Base-by-base conservation (phyloP, 495 filamentous ascomycete species). In the Staphylotrichum tortipilum region DNA sequence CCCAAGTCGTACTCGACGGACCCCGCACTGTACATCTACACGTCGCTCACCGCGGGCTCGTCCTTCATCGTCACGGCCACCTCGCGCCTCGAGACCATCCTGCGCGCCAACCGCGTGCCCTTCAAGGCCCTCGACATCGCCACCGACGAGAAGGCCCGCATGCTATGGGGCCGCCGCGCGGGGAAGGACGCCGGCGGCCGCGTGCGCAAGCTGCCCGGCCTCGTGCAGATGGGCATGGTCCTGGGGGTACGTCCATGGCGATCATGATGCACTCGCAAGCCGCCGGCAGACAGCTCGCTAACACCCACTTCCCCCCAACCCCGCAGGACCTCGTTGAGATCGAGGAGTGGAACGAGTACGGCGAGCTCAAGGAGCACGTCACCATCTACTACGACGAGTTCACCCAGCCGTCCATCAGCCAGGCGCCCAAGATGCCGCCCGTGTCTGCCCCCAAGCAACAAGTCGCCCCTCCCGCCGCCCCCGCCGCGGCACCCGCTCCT, bases 291-390 rank as follows among this genome's bases (percentile, higher is more conserved):
- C n/a, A n/a, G 12, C 26, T 15, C 23, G 26, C 53, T 50, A 23
- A 51, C 40, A 37, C 22, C n/a, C n/a, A n/a, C n/a, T n/a, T n/a
- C n/a, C n/a, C n/a, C 1, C 11, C 10, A 7, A 3, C 12, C 1
- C 1, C 30, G 2, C 39, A 95, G 89, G 92, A 97, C 62, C 73
- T 95, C 21, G 88, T 94, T 49, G 79, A 96, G 61, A 78, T 95
- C 48, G 92, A 98, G 71, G 92, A 97, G 63, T 97, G 94, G 94
- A 98, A 98, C 68, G 92, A 98, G 59, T 95, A 91, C 61, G 91
- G 86, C 61, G 92, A 97, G 71, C 77, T 98, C 47, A 90, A 92
- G 64, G 79, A 92, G 64, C 79, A 86, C 51, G 74, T 96, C 47
- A 83, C 63, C 36, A 69, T 78, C 56, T 72, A 70, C 68, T 71